Base-by-base conservation (phyloP, 805 yeast species). In the Candida nanaspora region DNA sequence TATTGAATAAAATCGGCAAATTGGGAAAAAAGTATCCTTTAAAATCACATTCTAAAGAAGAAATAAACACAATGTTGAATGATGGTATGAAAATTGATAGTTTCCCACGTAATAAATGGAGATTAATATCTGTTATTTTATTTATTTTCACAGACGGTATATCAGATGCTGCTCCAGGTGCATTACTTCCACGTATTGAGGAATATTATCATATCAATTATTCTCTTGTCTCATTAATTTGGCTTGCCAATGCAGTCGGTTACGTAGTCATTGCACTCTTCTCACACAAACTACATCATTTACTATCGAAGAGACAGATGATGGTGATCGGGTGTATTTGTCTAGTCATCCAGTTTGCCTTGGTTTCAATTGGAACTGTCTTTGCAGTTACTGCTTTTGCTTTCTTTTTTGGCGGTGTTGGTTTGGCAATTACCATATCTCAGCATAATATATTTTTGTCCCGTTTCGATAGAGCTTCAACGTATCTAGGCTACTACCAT, bases 191-290 rank as follows among this genome's bases (percentile, higher is more conserved):
- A 6, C 58, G 62, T 33, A 72, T 78, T 31, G 82, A 78, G 47
- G 52, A 41, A 4, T 64, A 69, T 50, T 78, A 76, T 50, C 40
- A 51, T 28, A 63, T 78, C 40, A 60, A 60, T 16, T 78, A 78
- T 49, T 65, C 79, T 2, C 49, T 72, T n/a, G 80, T 76, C 2
- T 76, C 83, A 2, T 50, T 73, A 41, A 68, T 78, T 38, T 78
- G 83, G 82, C 55, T 78, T 44, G 65, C 76, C 27, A 74, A 68
- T 51, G 80, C 82, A 0, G 38, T 68, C n/a, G 84, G 83, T 1
- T 78, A 63, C 50, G 67, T 78, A 9, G 22, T 66, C 3, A 60
- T 75, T 34, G 83, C 82, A 0, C 48, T 65, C n/a, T 44, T 67
- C n/a, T 63, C 76, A 6, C 76, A 72, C 47, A 55, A 60, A 39